Percentiles rank a stretch among this genome's conserved stretches.
These are phyloP conservation scores for Corylus heterophylla DNA, from an alignment of 306 rosid genomes.

Conservation along the genomic window DNA sequence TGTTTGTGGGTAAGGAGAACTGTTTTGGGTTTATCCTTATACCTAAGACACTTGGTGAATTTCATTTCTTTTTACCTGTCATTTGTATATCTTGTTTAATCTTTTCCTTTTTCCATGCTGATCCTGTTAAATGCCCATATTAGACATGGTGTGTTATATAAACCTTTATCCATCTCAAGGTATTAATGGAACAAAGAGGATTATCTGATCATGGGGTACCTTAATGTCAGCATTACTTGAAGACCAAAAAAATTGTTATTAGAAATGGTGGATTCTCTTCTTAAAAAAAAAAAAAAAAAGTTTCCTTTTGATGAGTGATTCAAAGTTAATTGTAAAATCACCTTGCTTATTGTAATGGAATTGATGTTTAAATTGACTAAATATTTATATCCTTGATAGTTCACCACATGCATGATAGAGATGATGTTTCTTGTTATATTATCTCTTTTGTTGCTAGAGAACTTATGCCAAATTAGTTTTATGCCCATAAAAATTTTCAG, in stretches of 20 bases:
- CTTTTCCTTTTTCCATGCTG: not conserved
- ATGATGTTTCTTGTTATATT: not conserved
- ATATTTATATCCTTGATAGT: not conserved
- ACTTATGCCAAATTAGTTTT: not conserved
- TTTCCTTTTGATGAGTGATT: not conserved
- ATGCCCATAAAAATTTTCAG: not conserved
- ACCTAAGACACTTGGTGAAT: not conserved
- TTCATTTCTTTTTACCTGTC: not conserved
- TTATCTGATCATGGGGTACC: not conserved
- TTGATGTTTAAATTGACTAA: not conserved
- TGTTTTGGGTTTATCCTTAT: not conserved
- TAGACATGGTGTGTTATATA: not conserved
- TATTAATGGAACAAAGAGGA: not conserved
- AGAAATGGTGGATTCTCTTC: not conserved
- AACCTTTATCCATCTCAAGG: not conserved
- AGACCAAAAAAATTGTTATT: not conserved
- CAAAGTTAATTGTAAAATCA: not conserved
- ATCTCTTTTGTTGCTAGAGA: not conserved
- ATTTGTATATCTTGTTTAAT: not conserved
- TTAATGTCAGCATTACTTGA: not conserved
- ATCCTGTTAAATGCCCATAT: not conserved
- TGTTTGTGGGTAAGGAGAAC: conserved; percentile 77
- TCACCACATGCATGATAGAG: not conserved
- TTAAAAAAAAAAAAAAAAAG: not conserved
- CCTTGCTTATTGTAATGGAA: not conserved